A percentile compares a stretch with the other conserved stretches of the same genome.
phyloP scores from a whole-genome alignment of 495 filamentous ascomycete species.

The Astrothelium macrocarpum region DNA sequence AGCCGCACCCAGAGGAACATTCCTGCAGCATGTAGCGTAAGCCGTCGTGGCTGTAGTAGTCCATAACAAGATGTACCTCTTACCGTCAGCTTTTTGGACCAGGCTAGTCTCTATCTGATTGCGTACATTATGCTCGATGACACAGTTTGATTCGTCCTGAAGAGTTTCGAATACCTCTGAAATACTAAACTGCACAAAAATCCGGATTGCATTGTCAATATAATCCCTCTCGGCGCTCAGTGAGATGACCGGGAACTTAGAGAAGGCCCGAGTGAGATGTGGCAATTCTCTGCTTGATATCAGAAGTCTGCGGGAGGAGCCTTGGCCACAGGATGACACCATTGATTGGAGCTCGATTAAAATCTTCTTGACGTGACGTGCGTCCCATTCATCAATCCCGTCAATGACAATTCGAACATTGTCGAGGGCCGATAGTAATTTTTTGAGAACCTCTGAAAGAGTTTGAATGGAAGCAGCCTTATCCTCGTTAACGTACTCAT shows the following conservation, averaged over 20 bases:
- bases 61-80: not conserved
- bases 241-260: conserved; percentile 1
- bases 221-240: not conserved
- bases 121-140: conserved; percentile 2
- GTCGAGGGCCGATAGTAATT: not conserved
- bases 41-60: not conserved
- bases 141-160: not conserved
- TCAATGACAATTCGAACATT: conserved; percentile 9
- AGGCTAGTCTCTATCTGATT: conserved; percentile 4
- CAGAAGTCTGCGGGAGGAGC: conserved; percentile 6
- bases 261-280: not conserved
- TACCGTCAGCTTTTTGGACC: conserved; percentile 5
- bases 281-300: conserved; percentile 5
- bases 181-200: conserved; percentile 6
- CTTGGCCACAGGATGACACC: not conserved
- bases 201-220: not conserved
- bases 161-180: not conserved
- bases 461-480: not conserved
- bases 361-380: not conserved
- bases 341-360: conserved; percentile 2
- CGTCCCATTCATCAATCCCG: conserved; percentile 10
- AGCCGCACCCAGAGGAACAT: conserved; percentile 10
- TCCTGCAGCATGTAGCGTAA: conserved; percentile 3
- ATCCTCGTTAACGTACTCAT: not conserved
- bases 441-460: not conserved